These are phyloP conservation scores for Pascua guehoae DNA, from an alignment of 1,284 basidiomycete genomes.

Conservation along the genomic window DNA sequence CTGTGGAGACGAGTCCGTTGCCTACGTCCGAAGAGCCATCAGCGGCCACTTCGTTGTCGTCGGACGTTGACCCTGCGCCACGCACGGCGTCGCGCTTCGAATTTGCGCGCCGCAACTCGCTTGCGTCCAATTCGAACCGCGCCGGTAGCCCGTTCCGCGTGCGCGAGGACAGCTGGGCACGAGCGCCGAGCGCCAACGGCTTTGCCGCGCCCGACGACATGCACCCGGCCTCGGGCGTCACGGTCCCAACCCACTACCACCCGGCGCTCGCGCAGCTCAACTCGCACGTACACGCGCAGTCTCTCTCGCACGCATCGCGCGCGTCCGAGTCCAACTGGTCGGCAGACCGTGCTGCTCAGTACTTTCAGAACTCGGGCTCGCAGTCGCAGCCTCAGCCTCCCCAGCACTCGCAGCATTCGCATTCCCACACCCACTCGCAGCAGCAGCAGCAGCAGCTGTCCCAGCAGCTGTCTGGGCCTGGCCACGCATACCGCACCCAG, in stretches of 20 bases:
- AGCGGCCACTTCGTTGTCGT: not conserved
- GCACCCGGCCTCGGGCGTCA: not conserved
- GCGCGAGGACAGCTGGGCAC: constrained; percentile 15
- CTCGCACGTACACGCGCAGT: constrained; percentile 3
- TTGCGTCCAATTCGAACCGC: constrained; percentile 1
- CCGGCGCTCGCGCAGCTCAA: constrained; percentile 21
- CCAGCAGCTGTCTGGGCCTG: not conserved
- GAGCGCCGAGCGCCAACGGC: constrained; percentile 15
- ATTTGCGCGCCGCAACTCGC: constrained; percentile 17
- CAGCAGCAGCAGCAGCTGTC: not conserved
- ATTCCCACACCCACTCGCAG: not conserved
- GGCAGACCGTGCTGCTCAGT: too few species aligned
- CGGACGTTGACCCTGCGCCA: constrained; percentile 9
- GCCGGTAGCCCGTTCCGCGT: constrained; percentile 19
- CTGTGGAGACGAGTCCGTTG: constrained; percentile 9
- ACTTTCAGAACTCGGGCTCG: too few species aligned
- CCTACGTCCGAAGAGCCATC: constrained; percentile 9
- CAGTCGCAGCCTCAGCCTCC: too few species aligned
- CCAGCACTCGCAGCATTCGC: not conserved
- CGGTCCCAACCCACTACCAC: constrained; percentile 13
- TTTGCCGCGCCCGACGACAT: constrained; percentile 10
- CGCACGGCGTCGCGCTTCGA: constrained; percentile 21
- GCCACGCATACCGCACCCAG: too few species aligned
- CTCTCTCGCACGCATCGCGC: not conserved
- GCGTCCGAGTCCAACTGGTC: too few species aligned